These are phyloP conservation scores for Plasmopara viticola DNA, from an alignment of 352 stramenopile genomes.

Conservation along the genomic window DNA sequence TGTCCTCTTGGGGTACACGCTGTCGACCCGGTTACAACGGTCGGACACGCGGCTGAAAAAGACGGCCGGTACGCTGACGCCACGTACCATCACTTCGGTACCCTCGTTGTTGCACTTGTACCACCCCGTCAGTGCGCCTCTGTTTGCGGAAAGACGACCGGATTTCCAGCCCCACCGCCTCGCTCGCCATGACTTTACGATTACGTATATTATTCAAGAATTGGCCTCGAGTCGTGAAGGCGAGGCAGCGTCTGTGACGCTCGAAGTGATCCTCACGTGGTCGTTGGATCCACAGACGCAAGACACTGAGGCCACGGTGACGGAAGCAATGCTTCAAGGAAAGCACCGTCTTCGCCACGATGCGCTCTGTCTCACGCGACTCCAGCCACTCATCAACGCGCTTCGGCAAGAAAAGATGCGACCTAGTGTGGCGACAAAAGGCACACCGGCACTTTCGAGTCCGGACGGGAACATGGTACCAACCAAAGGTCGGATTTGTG, in stretches of 20 bases:
- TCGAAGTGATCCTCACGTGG: conserved; percentile 62
- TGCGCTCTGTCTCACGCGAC: conserved; percentile 45
- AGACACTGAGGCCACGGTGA: conserved; percentile 17
- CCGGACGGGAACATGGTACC: not conserved
- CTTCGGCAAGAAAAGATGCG: conserved; percentile 31
- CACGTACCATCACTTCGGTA: conserved; percentile 25
- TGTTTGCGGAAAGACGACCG: conserved; percentile 26
- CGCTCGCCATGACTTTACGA: conserved; percentile 38
- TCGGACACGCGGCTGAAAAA: conserved; percentile 40
- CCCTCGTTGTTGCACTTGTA: conserved; percentile 63
- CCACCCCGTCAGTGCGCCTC: conserved; percentile 33
- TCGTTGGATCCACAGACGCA: conserved; percentile 20
- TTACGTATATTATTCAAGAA: conserved; percentile 75
- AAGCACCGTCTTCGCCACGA: conserved; percentile 49
- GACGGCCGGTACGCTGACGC: conserved; percentile 1
- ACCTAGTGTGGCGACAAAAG: not conserved
- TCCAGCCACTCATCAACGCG: conserved; percentile 48
- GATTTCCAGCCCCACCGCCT: conserved; percentile 36
- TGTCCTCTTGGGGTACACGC: conserved; percentile 56
- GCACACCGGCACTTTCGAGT: not conserved
- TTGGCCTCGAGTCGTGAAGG: conserved; percentile 1
- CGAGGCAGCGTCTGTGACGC: conserved; percentile 27
- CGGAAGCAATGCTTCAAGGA: conserved; percentile 22
- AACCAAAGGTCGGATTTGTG: conserved; percentile 22
- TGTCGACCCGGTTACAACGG: conserved; percentile 51